Percentiles rank a stretch among this genome's conserved stretches.
Evolutionary conservation across 1,139 yeast genomes (phyloP).

Genomic region (Chernovozyma aurita): DNA sequence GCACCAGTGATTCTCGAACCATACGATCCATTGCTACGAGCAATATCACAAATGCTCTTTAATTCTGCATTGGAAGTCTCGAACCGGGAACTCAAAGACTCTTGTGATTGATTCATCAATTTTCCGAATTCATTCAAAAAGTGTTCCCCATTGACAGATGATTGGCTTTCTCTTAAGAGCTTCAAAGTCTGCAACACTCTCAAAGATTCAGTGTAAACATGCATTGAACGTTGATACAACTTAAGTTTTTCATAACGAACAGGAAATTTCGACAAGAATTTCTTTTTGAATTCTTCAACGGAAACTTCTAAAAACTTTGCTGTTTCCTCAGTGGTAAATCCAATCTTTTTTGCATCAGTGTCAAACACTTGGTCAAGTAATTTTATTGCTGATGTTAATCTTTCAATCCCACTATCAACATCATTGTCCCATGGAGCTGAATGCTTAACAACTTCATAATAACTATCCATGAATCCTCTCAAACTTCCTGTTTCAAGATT

Average conservation of each 20-base stretch:
- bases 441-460: conserved; percentile 30
- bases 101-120: conserved; percentile 59
- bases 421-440: conserved; percentile 42
- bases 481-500: conserved; percentile 60
- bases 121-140: conserved; percentile 44
- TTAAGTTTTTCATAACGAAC: conserved; percentile 54
- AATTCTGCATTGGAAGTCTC: conserved; percentile 55
- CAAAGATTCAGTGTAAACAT: conserved; percentile 61
- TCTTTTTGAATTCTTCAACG: conserved; percentile 36
- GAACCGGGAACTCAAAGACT: conserved; percentile 43
- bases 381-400: conserved; percentile 36
- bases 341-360: conserved; percentile 31
- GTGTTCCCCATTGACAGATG: conserved; percentile 14
- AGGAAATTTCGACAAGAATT: conserved; percentile 50
- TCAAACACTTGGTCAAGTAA: conserved; percentile 37
- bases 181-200: conserved; percentile 53
- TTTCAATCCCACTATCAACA: conserved; percentile 38
- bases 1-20: conserved; percentile 78
- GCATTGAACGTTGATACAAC: conserved; percentile 56
- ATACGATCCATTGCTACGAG: conserved; percentile 50
- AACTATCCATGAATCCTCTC: conserved; percentile 58
- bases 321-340: conserved; percentile 49
- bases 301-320: conserved; percentile 42
- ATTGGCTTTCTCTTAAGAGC: conserved; percentile 23
- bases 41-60: conserved; percentile 50